These are phyloP conservation scores for Botrytis paeoniae DNA, from an alignment of 2,329 filamentous ascomycete species.

Conservation along the genomic window DNA sequence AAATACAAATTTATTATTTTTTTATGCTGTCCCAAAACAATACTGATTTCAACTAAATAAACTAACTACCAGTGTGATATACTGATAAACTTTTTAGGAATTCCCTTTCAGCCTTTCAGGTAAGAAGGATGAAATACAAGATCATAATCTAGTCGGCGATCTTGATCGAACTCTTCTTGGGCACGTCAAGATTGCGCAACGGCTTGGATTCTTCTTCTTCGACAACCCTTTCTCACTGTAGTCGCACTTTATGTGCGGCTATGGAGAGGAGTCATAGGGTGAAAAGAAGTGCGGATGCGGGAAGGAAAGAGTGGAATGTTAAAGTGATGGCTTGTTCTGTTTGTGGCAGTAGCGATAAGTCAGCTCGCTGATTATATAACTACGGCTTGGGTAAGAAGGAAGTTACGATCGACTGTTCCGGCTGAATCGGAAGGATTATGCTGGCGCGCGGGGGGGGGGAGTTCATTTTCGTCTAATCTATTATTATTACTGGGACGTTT, in stretches of 20 bases:
- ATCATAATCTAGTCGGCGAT: conserved; percentile 4
- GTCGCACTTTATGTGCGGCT: conserved; percentile 46
- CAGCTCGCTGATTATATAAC: background rate
- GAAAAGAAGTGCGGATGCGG: background rate
- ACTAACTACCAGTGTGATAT: background rate
- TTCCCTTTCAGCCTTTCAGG: background rate
- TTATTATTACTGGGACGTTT: background rate
- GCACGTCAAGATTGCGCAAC: conserved; percentile 47
- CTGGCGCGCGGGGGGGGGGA: too few relatives aligned
- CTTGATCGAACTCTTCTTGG: conserved; percentile 26
- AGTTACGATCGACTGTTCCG: background rate
- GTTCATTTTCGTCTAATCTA: background rate
- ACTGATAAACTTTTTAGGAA: background rate
- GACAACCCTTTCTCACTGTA: conserved; percentile 20
- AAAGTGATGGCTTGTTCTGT: background rate
- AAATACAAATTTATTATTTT: background rate
- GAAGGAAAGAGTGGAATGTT: background rate
- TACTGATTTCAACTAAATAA: background rate
- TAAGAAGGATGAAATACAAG: conserved; percentile 9
- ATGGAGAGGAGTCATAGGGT: conserved; percentile 46
- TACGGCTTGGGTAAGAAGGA: background rate
- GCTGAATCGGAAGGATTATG: background rate
- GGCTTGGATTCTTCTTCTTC: conserved; percentile 40
- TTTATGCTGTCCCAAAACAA: conserved; percentile 10
- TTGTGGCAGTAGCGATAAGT: background rate